phyloP scores from a whole-genome alignment of 371 early-diverging fungal genomes.

The Mucor piriformis region DNA sequence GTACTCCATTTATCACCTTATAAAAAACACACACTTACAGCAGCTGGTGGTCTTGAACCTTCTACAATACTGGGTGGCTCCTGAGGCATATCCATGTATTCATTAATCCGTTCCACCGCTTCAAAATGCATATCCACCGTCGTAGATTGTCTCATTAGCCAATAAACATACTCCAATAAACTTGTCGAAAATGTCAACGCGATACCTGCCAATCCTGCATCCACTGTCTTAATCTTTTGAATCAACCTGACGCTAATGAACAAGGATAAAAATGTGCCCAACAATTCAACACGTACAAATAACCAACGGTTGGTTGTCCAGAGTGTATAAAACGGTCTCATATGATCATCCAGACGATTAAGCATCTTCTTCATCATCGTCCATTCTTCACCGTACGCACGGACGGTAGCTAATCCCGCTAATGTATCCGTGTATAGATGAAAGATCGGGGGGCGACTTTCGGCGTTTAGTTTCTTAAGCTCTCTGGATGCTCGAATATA shows the following conservation, averaged over 20 bases:
- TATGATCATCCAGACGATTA: slow-evolving; percentile 62
- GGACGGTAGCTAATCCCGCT: slow-evolving; percentile 53
- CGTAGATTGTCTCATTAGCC: slow-evolving; percentile 80
- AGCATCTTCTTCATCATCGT: slow-evolving; percentile 53
- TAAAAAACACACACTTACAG: slow-evolving; percentile 52
- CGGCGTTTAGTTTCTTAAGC: slow-evolving; percentile 54
- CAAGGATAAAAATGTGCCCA: slow-evolving; percentile 72
- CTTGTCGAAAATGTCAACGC: slow-evolving; percentile 71
- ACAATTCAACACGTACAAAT: slow-evolving; percentile 72
- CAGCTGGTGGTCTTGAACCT: slow-evolving; percentile 58
- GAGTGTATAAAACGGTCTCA: slow-evolving; percentile 77
- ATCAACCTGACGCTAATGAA: slow-evolving; percentile 62
- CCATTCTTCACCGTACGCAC: slow-evolving; percentile 54
- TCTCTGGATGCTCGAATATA: slow-evolving; percentile 64
- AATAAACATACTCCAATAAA: slow-evolving; percentile 69
- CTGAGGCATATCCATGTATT: slow-evolving; percentile 73
- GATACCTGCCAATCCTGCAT: slow-evolving; percentile 81
- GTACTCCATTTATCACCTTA: too few species aligned
- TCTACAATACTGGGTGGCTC: slow-evolving; percentile 70
- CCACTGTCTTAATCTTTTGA: slow-evolving; percentile 49
- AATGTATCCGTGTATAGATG: slow-evolving; percentile 60
- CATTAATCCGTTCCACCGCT: slow-evolving; percentile 79
- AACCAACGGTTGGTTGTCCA: slow-evolving; percentile 82
- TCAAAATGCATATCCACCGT: slow-evolving; percentile 86
- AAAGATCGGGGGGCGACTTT: slow-evolving; percentile 54